Evolutionary conservation across 1,284 basidiomycete genomes (phyloP).

Genomic region (Cryptococcus sp.): DNA sequence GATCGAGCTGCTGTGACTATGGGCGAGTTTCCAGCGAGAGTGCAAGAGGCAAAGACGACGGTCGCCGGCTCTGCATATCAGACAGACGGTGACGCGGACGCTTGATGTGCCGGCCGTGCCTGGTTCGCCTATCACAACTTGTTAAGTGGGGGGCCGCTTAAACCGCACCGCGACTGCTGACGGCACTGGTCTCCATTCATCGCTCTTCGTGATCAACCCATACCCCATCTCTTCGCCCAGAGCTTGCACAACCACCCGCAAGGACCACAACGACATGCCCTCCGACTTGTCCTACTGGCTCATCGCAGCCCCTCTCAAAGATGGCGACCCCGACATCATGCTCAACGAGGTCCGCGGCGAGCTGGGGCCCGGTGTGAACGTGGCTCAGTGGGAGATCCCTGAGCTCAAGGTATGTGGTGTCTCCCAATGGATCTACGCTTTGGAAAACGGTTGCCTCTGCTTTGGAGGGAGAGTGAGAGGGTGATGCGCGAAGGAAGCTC

Average conservation of each 20-base stretch:
- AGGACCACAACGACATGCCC: constrained; percentile 46
- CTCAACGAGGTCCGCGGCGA: constrained; percentile 49
- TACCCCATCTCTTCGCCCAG: no score
- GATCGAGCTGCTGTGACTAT: background rate
- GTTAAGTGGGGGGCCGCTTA: no score
- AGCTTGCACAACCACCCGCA: background rate
- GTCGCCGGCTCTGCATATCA: no score
- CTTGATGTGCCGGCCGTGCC: no score
- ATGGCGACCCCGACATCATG: constrained; percentile 53
- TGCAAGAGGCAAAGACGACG: background rate
- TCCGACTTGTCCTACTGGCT: constrained; percentile 57
- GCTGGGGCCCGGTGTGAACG: constrained; percentile 43
- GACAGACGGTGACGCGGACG: no score
- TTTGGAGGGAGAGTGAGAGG: background rate
- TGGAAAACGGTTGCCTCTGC: no score
- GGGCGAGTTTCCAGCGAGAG: background rate
- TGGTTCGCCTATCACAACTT: no score
- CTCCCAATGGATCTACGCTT: background rate
- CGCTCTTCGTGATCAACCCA: no score
- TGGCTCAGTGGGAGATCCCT: constrained; percentile 48
- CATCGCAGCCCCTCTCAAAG: constrained; percentile 54
- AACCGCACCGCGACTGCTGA: no score
- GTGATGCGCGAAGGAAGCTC: background rate
- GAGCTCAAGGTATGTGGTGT: constrained; percentile 47
- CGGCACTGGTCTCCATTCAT: no score